phyloP scores from a whole-genome alignment of 345 rosid genomes.

The Combretum micranthum region DNA sequence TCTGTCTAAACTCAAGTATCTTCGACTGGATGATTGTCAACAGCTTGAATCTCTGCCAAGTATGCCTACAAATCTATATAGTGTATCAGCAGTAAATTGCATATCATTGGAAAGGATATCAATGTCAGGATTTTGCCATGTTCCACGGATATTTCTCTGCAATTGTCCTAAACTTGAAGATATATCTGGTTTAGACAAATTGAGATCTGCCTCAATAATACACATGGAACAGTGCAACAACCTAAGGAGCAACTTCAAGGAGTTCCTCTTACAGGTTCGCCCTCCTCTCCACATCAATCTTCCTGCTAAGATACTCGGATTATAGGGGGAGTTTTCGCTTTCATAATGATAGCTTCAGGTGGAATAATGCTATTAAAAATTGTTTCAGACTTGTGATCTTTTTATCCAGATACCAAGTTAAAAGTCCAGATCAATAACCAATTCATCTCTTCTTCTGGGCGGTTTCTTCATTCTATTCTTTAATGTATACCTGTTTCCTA shows the following conservation, averaged over 20 bases:
- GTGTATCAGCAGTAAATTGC: neutral
- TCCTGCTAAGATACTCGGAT: too few species aligned
- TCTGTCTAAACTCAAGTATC: slow-evolving; percentile 9
- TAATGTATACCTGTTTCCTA: too few species aligned
- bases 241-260: neutral
- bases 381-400: too few species aligned
- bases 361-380: too few species aligned
- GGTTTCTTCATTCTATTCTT: too few species aligned
- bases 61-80: slow-evolving; percentile 4
- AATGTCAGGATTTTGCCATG: neutral
- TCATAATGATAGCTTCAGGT: too few species aligned
- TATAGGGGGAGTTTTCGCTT: too few species aligned
- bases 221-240: neutral
- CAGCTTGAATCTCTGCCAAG: slow-evolving; percentile 10
- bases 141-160: neutral
- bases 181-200: slow-evolving; percentile 5
- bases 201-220: neutral
- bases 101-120: slow-evolving; percentile 4
- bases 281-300: neutral
- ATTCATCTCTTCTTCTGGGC: too few species aligned
- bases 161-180: neutral
- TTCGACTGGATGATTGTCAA: slow-evolving; percentile 4
- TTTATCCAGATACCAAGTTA: too few species aligned
- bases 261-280: slow-evolving; percentile 1
- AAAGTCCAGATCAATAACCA: neutral